Evolutionary conservation across 768 basidiomycete species (phyloP), one percentile per base, ranked within the genome.

Genomic region (Tylopilus cervinicoccineus): DNA sequence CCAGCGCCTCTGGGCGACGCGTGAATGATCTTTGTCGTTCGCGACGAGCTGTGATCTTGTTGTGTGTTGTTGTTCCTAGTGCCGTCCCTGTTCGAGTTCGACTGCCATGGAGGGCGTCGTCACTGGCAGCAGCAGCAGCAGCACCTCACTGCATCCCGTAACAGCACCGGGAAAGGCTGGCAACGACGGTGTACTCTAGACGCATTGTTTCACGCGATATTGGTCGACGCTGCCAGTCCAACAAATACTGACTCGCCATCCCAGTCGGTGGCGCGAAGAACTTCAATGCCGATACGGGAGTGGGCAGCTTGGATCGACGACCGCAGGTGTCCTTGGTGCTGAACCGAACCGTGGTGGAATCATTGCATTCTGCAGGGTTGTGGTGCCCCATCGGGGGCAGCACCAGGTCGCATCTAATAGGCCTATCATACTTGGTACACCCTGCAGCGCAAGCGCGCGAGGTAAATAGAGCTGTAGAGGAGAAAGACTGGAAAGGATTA

Each of bases 401-500:
- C n/a, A n/a, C n/a, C n/a, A n/a, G n/a, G n/a, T n/a, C n/a, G n/a
- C n/a, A n/a, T 51, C 39, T 53, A 45, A 31, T 31, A 38, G 33
- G 19, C 33, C 19, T 29, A 28, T 40, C 19, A 34, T 17, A 34
- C 8, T 36, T 13, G 11, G 38, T 40, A 31, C 31, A 27, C 16
- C 5, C 34, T 29, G 20, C 23, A 26, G 28, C 8, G 20, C 33
- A 39, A 17, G 36, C 28, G 13, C 40, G 28, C 38, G 50, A 19
- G 19, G 34, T 20, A 32, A 53, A 47, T 43, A 41, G 43, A 43
- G 44, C 50, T 47, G 45, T 45, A 38, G 40, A 38, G 56, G 45
- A 53, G 38, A 53, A 47, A 57, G 39, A 31, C 10, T 9, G 40
- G 32, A 43, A 66, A 75, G 66, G 66, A 71, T 69, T 76, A 77